Base-by-base conservation (phyloP, 1,139 yeast species). In the Nakaseomyces sp. region DNA sequence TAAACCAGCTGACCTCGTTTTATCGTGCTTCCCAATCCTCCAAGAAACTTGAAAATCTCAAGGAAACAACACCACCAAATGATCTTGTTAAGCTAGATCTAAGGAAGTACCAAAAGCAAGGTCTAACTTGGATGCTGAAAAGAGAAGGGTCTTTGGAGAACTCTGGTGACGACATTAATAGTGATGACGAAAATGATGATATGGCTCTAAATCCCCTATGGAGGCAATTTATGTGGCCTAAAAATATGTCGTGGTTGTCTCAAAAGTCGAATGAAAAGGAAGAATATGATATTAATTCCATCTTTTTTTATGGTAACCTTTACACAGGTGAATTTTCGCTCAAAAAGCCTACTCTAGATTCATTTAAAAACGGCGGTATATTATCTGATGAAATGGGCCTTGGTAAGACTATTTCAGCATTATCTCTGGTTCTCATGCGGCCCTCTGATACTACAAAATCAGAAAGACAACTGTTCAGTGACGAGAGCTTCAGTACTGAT, bases 301-400 rank as follows among this genome's bases (percentile, higher is more conserved):
- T 58, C 16, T 62, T 58, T 40, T 89, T 89, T 56, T 91, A 83
- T 62, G 88, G 84, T 16, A 91, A 89, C 57, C 66, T 87, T 49
- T 85, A 83, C 60, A 79, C 83, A 46, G 96, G 96, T 3, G 91
- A 84, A 49, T 72, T 91, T 46, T 79, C 93, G 0, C 56, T 77
- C 17, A 73, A 73, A 16, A 77, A 74, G 51, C 97, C 97, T 1
- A 50, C 77, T 5, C 63, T 81, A 6, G 76, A 73, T 48, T 69
- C 81, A 0, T 64, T 74, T 28, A 71, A 79, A 32, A 67, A 68
- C 48, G 97, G 98, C 18, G 98, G 98, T 1, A 85, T 89, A 15
- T 67, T 89, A n/a, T 95, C 96, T 0, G 97, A 89, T 64, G 97
- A 89, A 61, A 89, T 89, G 97, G 97, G 97, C 0, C 70, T 89